phyloP scores from a whole-genome alignment of 2,329 filamentous ascomycete species.

The Ceratocystis ficicola region DNA sequence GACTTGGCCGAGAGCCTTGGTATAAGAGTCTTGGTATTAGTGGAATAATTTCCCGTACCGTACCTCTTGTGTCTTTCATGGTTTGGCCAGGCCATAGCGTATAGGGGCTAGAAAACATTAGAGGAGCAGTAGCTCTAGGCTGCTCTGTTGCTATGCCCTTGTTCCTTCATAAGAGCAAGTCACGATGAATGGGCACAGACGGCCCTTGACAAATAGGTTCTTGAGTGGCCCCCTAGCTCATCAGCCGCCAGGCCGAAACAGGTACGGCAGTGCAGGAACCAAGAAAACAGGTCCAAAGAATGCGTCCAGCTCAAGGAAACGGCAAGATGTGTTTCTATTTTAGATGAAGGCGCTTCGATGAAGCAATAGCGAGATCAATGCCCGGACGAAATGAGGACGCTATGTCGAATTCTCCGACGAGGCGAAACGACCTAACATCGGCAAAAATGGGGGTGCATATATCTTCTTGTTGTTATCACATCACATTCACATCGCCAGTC shows the following conservation, averaged over 20 bases:
- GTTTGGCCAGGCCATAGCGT: neutral
- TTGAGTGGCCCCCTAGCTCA: neutral
- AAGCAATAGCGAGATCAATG: conserved; percentile 18
- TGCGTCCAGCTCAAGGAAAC: neutral
- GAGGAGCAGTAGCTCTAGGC: neutral
- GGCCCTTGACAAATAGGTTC: neutral
- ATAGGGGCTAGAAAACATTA: neutral
- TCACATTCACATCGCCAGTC: neutral
- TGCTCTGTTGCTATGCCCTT: neutral
- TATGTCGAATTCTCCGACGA: conserved; percentile 13
- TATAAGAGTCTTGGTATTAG: neutral
- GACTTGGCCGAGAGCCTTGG: neutral
- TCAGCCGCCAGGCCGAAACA: neutral
- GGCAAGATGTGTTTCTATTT: conserved; percentile 9
- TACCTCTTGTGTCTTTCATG: neutral
- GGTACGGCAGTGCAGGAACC: neutral
- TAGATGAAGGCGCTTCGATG: conserved; percentile 13
- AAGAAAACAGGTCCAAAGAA: neutral
- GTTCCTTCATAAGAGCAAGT: neutral
- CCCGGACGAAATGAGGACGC: neutral
- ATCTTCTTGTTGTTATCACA: neutral
- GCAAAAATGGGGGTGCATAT: neutral
- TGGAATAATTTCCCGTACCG: neutral
- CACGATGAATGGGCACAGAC: conserved; percentile 3
- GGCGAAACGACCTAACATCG: conserved; percentile 9